A percentile compares a stretch with the other conserved stretches of the same genome.
phyloP scores from a whole-genome alignment of 805 yeast species.

The Saccharomycopsis capsularis region DNA sequence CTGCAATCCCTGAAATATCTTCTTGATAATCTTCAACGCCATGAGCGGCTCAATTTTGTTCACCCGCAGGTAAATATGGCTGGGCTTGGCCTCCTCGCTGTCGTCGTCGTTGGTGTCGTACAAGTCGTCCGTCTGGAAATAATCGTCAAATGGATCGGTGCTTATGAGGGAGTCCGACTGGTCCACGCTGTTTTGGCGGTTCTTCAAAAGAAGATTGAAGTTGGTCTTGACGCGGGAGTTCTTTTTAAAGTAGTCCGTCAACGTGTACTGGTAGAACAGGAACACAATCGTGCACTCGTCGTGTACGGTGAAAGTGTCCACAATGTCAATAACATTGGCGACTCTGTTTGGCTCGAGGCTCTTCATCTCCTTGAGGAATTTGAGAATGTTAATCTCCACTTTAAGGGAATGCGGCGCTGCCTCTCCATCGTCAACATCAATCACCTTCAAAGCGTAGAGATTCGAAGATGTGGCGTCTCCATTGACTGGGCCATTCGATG shows the following conservation, averaged over 20 bases:
- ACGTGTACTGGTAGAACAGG: slow-evolving; percentile 32
- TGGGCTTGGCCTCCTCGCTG: background rate
- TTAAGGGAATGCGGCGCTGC: slow-evolving; percentile 42
- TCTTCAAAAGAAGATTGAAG: slow-evolving; percentile 13
- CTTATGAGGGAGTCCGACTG: background rate
- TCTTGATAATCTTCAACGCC: slow-evolving; percentile 30
- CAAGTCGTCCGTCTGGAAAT: slow-evolving; percentile 21
- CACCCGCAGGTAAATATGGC: slow-evolving; percentile 9
- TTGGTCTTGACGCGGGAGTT: slow-evolving; percentile 28
- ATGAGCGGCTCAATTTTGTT: slow-evolving; percentile 8
- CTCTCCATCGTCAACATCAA: slow-evolving; percentile 38
- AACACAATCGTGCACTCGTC: slow-evolving; percentile 34
- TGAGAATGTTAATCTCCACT: slow-evolving; percentile 36
- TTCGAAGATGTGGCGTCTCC: background rate
- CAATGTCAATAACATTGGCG: slow-evolving; percentile 3
- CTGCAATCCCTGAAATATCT: slow-evolving; percentile 36
- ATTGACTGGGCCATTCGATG: slow-evolving; percentile 7
- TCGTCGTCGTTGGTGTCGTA: slow-evolving; percentile 4
- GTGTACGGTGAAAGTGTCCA: slow-evolving; percentile 21
- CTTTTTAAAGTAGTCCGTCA: slow-evolving; percentile 29
- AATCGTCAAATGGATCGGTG: slow-evolving; percentile 15
- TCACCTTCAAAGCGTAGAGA: slow-evolving; percentile 37
- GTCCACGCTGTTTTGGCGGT: background rate
- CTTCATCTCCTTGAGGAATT: slow-evolving; percentile 8
- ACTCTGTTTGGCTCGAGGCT: background rate